These are phyloP conservation scores for Graphilbum ipis-grandicollis DNA, from an alignment of 2,329 filamentous ascomycete species.

Conservation along the genomic window DNA sequence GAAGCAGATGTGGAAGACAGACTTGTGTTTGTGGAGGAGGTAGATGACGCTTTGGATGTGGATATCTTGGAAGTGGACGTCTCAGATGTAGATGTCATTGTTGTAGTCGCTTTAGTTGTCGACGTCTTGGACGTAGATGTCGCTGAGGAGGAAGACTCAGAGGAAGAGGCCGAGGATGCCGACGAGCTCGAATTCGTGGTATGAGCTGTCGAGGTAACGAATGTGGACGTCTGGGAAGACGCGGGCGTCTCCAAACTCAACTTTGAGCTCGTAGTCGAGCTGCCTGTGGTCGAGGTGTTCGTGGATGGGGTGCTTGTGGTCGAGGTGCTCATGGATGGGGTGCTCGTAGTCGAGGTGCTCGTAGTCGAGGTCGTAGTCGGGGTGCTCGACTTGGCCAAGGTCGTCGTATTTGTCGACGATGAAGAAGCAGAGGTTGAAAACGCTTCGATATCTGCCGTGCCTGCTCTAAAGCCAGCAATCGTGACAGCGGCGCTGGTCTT, in stretches of 20 bases:
- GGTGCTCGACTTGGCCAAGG: neutral
- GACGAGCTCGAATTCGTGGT: too few species aligned
- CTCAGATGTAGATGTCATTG: slow-evolving; percentile 1
- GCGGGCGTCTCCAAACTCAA: too few species aligned
- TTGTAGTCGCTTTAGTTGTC: neutral
- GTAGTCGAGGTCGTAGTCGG: neutral
- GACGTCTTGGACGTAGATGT: slow-evolving; percentile 1
- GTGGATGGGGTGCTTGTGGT: neutral
- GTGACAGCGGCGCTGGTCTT: neutral
- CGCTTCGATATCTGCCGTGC: too few species aligned
- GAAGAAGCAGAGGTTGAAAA: neutral
- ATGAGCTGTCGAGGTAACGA: too few species aligned
- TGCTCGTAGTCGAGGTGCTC: neutral
- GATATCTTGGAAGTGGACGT: neutral
- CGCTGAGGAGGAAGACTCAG: neutral
- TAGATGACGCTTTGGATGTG: neutral
- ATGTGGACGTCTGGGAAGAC: too few species aligned
- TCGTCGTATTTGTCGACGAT: neutral
- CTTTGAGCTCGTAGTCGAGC: too few species aligned
- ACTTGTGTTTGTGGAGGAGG: neutral
- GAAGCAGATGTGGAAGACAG: neutral
- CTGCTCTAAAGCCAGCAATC: too few species aligned
- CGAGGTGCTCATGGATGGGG: neutral
- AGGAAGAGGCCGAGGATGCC: neutral
- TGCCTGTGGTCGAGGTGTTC: neutral